A percentile compares a stretch with the other conserved stretches of the same genome.
These are phyloP conservation scores for Aureobasidium musti DNA, from an alignment of 2,329 filamentous ascomycete genomes.

Conservation along the genomic window DNA sequence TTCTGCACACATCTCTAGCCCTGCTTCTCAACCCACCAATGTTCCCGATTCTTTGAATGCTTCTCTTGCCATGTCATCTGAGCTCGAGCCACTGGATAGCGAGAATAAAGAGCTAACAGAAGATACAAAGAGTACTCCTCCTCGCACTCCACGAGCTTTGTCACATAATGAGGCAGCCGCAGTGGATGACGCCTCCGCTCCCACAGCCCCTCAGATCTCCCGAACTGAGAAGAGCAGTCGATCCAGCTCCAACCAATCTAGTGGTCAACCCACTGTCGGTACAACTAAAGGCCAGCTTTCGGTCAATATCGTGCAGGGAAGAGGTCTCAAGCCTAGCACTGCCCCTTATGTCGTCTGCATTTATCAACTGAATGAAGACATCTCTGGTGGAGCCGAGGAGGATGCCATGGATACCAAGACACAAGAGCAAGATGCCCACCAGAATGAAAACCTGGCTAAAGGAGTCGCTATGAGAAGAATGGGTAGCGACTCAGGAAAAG, in stretches of 20 bases:
- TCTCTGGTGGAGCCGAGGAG: slow-evolving; percentile 77
- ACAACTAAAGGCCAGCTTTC: slow-evolving; percentile 82
- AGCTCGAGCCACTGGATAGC: slow-evolving; percentile 61
- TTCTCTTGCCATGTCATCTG: slow-evolving; percentile 50
- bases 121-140: slow-evolving; percentile 82
- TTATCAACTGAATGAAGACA: slow-evolving; percentile 95
- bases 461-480: slow-evolving; percentile 56
- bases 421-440: slow-evolving; percentile 40
- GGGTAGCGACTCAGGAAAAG: slow-evolving; percentile 76
- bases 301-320: slow-evolving; percentile 83
- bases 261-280: slow-evolving; percentile 59
- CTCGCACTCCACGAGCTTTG: slow-evolving; percentile 84
- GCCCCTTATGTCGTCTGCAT: slow-evolving; percentile 96
- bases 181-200: slow-evolving; percentile 33
- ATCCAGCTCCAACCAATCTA: slow-evolving; percentile 40
- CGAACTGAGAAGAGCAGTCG: slow-evolving; percentile 42
- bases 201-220: slow-evolving; percentile 50
- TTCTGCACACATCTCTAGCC: slow-evolving; percentile 70
- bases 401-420: slow-evolving; percentile 51
- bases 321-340: slow-evolving; percentile 75
- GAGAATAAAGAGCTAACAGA: slow-evolving; percentile 74
- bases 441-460: slow-evolving; percentile 59
- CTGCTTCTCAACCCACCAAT: slow-evolving; percentile 54
- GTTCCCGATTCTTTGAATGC: slow-evolving; percentile 50
- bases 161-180: slow-evolving; percentile 52